These are phyloP conservation scores for Santalum album DNA, from an alignment of 164 flowering plant species.

Conservation along the genomic window DNA sequence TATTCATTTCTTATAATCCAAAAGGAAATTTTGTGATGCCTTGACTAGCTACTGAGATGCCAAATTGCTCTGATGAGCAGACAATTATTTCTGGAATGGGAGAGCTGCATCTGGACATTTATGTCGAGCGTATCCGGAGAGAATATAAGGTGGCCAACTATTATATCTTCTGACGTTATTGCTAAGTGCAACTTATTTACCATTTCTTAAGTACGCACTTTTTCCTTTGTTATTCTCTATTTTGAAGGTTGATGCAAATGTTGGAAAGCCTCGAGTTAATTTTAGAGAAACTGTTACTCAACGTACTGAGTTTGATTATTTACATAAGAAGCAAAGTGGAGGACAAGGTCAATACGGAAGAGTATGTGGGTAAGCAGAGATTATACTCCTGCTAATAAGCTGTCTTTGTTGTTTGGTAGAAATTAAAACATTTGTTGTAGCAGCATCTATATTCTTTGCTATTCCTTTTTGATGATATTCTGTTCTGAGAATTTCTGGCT, in stretches of 20 bases:
- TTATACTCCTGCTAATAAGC: too few relatives aligned
- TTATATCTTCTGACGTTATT: background rate
- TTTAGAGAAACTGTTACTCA: slow-evolving; percentile 93
- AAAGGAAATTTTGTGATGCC: background rate
- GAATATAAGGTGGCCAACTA: slow-evolving; percentile 72
- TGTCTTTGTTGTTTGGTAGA: too few relatives aligned
- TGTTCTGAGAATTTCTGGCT: too few relatives aligned
- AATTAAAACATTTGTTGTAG: too few relatives aligned
- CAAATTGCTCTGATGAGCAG: slow-evolving; percentile 26
- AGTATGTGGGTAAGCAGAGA: slow-evolving; percentile 92
- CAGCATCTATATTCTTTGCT: too few relatives aligned
- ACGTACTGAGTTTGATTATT: slow-evolving; percentile 95
- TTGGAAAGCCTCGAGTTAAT: slow-evolving; percentile 98
- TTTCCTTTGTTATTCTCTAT: slow-evolving; percentile 6
- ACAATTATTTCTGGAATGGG: slow-evolving; percentile 99
- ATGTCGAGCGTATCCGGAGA: slow-evolving; percentile 94
- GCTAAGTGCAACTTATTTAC: too few relatives aligned
- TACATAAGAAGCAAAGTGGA: slow-evolving; percentile 96
- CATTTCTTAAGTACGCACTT: background rate
- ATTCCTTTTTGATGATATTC: too few relatives aligned
- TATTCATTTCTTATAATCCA: background rate
- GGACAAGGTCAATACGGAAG: slow-evolving; percentile 99
- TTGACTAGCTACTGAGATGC: background rate
- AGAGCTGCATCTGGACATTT: slow-evolving; percentile 93
- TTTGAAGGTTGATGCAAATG: slow-evolving; percentile 86